Conservation (phyloP, 2,329 filamentous ascomycete genomes). For the Niveomyces coronatus region DNA sequence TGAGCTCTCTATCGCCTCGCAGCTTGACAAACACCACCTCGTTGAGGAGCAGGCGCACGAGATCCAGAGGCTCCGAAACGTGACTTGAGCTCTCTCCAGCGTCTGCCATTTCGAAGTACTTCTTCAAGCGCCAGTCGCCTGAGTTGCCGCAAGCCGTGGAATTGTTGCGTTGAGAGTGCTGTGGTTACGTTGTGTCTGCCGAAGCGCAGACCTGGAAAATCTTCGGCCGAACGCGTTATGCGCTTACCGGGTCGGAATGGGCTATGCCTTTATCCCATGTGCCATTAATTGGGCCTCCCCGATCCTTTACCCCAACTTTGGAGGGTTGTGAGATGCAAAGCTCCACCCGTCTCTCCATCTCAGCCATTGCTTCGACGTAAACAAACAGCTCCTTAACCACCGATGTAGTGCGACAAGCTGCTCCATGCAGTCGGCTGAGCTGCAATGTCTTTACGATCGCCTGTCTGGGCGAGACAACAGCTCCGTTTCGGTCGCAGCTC, state of each 20-base stretch:
- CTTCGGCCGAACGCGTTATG: constrained; percentile 9
- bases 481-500: constrained; percentile 12
- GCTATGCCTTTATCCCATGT: constrained; percentile 8
- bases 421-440: not conserved
- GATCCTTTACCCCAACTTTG: constrained; percentile 10
- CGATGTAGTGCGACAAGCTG: no score
- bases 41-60: constrained; percentile 88
- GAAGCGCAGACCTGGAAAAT: constrained; percentile 8
- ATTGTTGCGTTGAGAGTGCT: constrained; percentile 6
- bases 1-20: constrained; percentile 87
- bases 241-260: constrained; percentile 1
- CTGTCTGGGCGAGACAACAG: constrained; percentile 15
- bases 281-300: not conserved
- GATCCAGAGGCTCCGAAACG: constrained; percentile 85
- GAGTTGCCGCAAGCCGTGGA: no score
- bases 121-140: no score
- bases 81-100: constrained; percentile 61
- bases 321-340: not conserved
- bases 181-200: not conserved
- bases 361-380: not conserved
- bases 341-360: constrained; percentile 5
- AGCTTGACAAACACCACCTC: constrained; percentile 97
- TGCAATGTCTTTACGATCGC: constrained; percentile 21
- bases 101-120: constrained; percentile 62
- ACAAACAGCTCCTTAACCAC: not conserved